These are phyloP conservation scores for Fusarium sp. DNA, from an alignment of 2,329 filamentous ascomycete species.

Conservation along the genomic window DNA sequence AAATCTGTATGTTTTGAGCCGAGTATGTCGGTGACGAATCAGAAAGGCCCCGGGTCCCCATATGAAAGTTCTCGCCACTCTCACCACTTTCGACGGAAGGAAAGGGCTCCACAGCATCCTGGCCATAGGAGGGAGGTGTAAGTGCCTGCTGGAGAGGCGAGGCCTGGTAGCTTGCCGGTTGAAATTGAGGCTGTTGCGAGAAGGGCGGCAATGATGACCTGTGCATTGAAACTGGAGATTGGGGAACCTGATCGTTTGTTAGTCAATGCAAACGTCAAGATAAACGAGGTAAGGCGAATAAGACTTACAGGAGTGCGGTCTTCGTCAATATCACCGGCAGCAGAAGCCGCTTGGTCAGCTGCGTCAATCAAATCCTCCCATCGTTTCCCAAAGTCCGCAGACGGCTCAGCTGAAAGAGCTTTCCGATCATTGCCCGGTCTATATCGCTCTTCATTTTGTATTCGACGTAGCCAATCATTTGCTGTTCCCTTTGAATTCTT, in stretches of 20 bases:
- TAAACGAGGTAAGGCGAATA: background rate
- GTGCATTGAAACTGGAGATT: constrained; percentile 72
- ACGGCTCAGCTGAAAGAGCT: constrained; percentile 86
- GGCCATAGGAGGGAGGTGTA: constrained; percentile 80
- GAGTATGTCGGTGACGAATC: constrained; percentile 80
- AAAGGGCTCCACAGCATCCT: constrained; percentile 80
- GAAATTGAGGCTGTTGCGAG: constrained; percentile 69
- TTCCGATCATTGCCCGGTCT: constrained; percentile 78
- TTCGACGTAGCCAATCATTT: constrained; percentile 70
- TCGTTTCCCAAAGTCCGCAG: constrained; percentile 83
- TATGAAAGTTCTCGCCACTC: constrained; percentile 78
- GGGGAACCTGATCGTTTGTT: constrained; percentile 63
- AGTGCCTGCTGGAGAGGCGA: constrained; percentile 91
- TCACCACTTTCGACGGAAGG: constrained; percentile 86
- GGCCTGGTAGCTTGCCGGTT: constrained; percentile 77
- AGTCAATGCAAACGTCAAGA: constrained; percentile 35
- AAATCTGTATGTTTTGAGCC: constrained; percentile 84
- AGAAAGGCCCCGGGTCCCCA: constrained; percentile 71
- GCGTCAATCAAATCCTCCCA: constrained; percentile 98
- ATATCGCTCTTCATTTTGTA: constrained; percentile 72
- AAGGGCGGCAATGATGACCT: constrained; percentile 71
- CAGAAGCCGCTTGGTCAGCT: constrained; percentile 77
- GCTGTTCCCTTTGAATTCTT: constrained; percentile 78
- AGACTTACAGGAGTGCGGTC: constrained; percentile 82
- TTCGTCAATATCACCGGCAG: constrained; percentile 89